These are phyloP conservation scores for Solidago caesia DNA, from an alignment of 129 eudicot genomes.

Conservation along the genomic window DNA sequence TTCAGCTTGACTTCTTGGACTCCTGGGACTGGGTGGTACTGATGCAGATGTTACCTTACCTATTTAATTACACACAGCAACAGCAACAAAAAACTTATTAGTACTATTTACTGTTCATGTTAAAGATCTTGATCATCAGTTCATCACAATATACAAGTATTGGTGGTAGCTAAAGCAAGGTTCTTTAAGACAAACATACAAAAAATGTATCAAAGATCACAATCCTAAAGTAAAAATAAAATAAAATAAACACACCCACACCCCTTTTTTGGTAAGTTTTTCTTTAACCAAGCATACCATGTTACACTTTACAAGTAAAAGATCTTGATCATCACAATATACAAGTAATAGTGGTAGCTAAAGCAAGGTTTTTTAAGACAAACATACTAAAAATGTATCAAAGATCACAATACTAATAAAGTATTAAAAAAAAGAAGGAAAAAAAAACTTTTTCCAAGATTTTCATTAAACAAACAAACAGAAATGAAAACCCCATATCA, in stretches of 20 bases:
- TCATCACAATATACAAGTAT: background rate
- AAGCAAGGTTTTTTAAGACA: background rate
- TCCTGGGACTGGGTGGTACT: slow-evolving; percentile 41
- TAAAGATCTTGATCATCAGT: background rate
- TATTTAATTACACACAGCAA: slow-evolving; percentile 15
- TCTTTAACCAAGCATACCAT: too few species aligned
- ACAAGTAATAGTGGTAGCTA: background rate
- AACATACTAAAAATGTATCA: background rate
- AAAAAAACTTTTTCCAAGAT: too few species aligned
- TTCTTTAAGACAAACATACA: background rate
- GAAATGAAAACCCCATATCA: background rate
- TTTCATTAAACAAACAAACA: too few species aligned
- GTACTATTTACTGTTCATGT: too few species aligned
- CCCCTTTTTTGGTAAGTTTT: too few species aligned
- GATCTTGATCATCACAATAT: background rate
- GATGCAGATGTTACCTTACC: slow-evolving; percentile 38
- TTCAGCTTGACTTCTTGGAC: slow-evolving; percentile 50
- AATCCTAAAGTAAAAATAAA: background rate
- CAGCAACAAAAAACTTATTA: background rate
- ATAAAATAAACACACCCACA: background rate
- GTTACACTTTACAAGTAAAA: too few species aligned
- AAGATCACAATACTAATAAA: background rate
- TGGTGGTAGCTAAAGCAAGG: too few species aligned
- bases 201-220: background rate
- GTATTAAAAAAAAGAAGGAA: background rate